Evolutionary conservation across 495 filamentous ascomycete species (phyloP).

Genomic region (Poronia punctata): DNA sequence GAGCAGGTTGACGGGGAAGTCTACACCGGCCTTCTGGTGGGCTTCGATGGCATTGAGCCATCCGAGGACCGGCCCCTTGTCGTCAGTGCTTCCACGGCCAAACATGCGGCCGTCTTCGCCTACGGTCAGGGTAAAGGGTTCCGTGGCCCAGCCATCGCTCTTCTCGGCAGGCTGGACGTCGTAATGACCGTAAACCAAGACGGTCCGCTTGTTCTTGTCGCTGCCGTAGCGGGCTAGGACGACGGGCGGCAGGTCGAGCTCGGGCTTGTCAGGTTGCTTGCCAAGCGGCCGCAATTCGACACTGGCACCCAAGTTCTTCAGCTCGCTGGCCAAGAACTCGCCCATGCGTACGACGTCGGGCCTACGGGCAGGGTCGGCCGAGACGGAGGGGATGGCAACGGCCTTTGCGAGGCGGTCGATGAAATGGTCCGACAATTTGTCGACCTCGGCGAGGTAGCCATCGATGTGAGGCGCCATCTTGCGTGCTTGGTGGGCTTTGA

Average conservation of each 20-base stretch:
- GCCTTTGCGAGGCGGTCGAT: conserved; percentile 88
- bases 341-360: conserved; percentile 95
- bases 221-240: conserved; percentile 86
- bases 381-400: conserved; percentile 93
- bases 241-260: conserved; percentile 87
- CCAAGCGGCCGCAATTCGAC: conserved; percentile 80
- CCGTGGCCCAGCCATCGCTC: conserved; percentile 93
- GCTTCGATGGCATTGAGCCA: conserved; percentile 98
- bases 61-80: conserved; percentile 95
- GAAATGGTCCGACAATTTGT: conserved; percentile 70
- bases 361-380: conserved; percentile 79
- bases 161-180: conserved; percentile 94
- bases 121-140: conserved; percentile 86
- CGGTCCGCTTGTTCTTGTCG: conserved; percentile 85
- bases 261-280: conserved; percentile 81
- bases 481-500: conserved; percentile 45
- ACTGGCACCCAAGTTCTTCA: conserved; percentile 73
- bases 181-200: conserved; percentile 97
- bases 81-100: conserved; percentile 91
- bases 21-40: conserved; percentile 87
- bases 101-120: conserved; percentile 90
- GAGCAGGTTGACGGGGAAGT: conserved; percentile 93
- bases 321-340: conserved; percentile 76
- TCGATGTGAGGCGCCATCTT: conserved; percentile 83
- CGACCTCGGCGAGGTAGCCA: conserved; percentile 83